Percentiles rank a stretch among this genome's conserved stretches.
phyloP scores from a whole-genome alignment of 495 filamentous ascomycete genomes.

The Cercophora scortea region DNA sequence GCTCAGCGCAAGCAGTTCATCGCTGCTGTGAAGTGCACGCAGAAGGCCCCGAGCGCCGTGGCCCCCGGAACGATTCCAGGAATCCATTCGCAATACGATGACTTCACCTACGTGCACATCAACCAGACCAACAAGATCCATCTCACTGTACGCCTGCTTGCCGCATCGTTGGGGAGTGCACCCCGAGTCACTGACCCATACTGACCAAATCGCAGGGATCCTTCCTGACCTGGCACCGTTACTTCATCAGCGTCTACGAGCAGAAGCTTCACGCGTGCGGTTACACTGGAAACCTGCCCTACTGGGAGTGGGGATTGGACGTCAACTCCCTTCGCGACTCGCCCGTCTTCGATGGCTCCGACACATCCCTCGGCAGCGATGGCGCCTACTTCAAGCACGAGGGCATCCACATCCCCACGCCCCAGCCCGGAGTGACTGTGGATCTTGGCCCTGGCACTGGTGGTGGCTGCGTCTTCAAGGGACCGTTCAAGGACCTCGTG shows the following conservation, averaged over 20 bases:
- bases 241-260: conserved; percentile 58
- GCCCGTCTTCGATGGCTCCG: conserved; percentile 54
- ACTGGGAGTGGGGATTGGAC: conserved; percentile 56
- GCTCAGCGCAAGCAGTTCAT: conserved; percentile 51
- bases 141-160: conserved; percentile 28
- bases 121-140: conserved; percentile 55
- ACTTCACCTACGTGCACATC: conserved; percentile 63
- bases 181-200: neutral
- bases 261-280: conserved; percentile 63
- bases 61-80: conserved; percentile 20
- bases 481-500: conserved; percentile 45
- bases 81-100: conserved; percentile 41
- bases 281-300: conserved; percentile 40
- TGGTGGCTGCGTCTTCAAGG: conserved; percentile 57
- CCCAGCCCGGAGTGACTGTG: conserved; percentile 1
- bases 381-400: conserved; percentile 34
- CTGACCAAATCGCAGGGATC: conserved; percentile 32
- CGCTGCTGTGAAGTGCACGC: conserved; percentile 58
- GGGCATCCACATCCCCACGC: conserved; percentile 8
- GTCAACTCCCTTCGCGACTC: conserved; percentile 41
- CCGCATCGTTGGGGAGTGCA: neutral
- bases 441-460: conserved; percentile 43
- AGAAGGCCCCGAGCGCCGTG: conserved; percentile 39
- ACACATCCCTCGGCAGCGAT: conserved; percentile 53
- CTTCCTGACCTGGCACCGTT: conserved; percentile 66